Evolutionary conservation across 2,329 filamentous ascomycete species (phyloP), one percentile per base, ranked within the genome.

Genomic region (Fusarium scirpi): DNA sequence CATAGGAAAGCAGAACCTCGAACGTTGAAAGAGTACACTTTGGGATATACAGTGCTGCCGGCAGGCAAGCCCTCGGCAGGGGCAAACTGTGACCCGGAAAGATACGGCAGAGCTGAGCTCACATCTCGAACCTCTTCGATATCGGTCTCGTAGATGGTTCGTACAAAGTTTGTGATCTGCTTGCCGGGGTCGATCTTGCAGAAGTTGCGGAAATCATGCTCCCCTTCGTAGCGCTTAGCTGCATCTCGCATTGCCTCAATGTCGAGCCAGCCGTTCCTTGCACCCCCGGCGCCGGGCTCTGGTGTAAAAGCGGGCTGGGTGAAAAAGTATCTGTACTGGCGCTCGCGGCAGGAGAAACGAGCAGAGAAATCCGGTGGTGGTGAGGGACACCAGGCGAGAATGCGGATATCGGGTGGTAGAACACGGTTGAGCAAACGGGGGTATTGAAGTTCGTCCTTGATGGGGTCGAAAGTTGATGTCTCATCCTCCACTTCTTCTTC

Each of bases 311-410:
- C 93, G 0, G 96, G 96, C 78, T 98, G 94, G 0, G 96, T 98
- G 83, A 99, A 99, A 84, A 97, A 98, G 82, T 99, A 99, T 62
- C 93, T 90, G 83, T 99, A 99, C 71, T 92, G 91, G 24, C 96
- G 88, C 81, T 98, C 94, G 67, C 91, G 89, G 81, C 96, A 99
- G 57, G 92, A 94, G 85, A 98, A 98, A 43, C 96, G 90, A 7
- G 96, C 96, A 34, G 93, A 94, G 80, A 99, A 99, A 66, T 88
- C 88, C 11, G 87, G 81, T 0, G 94, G 93, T 18, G 92, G 93
- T 30, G 89, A 85, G 0, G 95, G 94, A 78, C 94, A 97, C 96
- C 96, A 99, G 5, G 96, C 96, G 38, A 98, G 86, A 62, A 97
- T 85, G 65, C 94, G 89, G 75, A 99, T 98, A 78, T 97, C 94